Evolutionary conservation across 1,284 basidiomycete species (phyloP).

Genomic region (Fomitopsis pinicola): DNA sequence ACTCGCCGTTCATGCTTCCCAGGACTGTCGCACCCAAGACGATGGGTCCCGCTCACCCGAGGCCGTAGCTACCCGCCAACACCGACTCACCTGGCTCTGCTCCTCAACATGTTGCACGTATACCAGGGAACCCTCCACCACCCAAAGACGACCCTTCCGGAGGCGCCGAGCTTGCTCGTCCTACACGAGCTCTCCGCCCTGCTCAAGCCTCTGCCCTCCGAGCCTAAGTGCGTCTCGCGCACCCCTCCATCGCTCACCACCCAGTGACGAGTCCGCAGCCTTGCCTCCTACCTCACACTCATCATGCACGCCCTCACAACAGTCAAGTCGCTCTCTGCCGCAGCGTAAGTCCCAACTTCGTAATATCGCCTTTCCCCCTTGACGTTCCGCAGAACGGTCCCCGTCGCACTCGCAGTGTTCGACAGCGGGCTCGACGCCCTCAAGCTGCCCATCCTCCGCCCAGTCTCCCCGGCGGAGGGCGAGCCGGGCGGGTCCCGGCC

Average conservation of each 20-base stretch:
- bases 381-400: not conserved
- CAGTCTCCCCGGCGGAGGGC: constrained; percentile 17
- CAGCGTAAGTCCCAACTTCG: constrained; percentile 12
- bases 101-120: constrained; percentile 50
- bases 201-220: constrained; percentile 34
- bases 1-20: not conserved
- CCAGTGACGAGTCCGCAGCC: constrained; percentile 17
- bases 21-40: not conserved
- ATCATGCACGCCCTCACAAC: constrained; percentile 39
- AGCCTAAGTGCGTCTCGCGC: constrained; percentile 22
- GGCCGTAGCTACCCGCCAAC: constrained; percentile 59
- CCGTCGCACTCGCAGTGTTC: constrained; percentile 53
- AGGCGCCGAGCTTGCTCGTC: constrained; percentile 50
- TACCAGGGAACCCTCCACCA: constrained; percentile 25
- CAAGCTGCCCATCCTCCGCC: constrained; percentile 49
- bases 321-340: constrained; percentile 28
- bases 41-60: constrained; percentile 6
- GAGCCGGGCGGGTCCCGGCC: not conserved
- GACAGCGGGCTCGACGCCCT: constrained; percentile 55
- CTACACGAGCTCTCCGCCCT: constrained; percentile 63
- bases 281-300: constrained; percentile 47
- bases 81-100: constrained; percentile 49
- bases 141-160: constrained; percentile 38
- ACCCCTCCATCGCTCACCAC: not conserved
- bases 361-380: too few relatives aligned